A percentile compares a stretch with the other conserved stretches of the same genome.
phyloP scores from a whole-genome alignment of 257 asterid species.

The Forsythia viridissima region DNA sequence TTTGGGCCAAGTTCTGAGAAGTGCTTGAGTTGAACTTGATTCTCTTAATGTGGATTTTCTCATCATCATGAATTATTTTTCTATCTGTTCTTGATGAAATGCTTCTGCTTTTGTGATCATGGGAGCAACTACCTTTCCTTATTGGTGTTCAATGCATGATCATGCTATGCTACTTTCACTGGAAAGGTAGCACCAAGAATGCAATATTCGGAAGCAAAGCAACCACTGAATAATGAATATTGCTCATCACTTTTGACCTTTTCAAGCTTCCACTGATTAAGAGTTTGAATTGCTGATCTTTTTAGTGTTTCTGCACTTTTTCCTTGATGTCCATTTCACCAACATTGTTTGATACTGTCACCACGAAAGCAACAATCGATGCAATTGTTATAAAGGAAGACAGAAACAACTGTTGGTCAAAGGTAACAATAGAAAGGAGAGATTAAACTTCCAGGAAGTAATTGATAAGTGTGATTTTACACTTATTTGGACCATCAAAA shows the following conservation, averaged over 20 bases:
- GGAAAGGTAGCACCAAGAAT: background rate
- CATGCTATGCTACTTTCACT: constrained; percentile 8
- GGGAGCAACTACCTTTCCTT: constrained; percentile 8
- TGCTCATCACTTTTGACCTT: background rate
- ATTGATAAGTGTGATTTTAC: too few species aligned
- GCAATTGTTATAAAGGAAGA: constrained; percentile 17
- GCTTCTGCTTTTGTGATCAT: background rate
- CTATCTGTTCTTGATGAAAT: background rate
- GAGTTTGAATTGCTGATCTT: constrained; percentile 19
- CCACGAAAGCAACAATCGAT: constrained; percentile 30
- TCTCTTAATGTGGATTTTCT: constrained; percentile 3
- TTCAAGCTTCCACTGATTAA: constrained; percentile 20
- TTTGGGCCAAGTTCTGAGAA: constrained; percentile 8
- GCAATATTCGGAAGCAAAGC: background rate
- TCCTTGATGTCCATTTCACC: constrained; percentile 33
- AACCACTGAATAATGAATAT: constrained; percentile 20
- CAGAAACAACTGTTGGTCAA: constrained; percentile 4
- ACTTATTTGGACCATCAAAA: too few species aligned
- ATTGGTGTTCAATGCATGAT: constrained; percentile 3
- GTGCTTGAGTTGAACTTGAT: background rate
- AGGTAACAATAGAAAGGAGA: constrained; percentile 13
- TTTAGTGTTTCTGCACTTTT: constrained; percentile 22
- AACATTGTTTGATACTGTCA: constrained; percentile 38
- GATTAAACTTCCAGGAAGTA: background rate
- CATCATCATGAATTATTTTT: constrained; percentile 7